A percentile compares a stretch with the other conserved stretches of the same genome.
Evolutionary conservation across 163 green algal genomes (phyloP).

Genomic region (Volvox carteri): DNA sequence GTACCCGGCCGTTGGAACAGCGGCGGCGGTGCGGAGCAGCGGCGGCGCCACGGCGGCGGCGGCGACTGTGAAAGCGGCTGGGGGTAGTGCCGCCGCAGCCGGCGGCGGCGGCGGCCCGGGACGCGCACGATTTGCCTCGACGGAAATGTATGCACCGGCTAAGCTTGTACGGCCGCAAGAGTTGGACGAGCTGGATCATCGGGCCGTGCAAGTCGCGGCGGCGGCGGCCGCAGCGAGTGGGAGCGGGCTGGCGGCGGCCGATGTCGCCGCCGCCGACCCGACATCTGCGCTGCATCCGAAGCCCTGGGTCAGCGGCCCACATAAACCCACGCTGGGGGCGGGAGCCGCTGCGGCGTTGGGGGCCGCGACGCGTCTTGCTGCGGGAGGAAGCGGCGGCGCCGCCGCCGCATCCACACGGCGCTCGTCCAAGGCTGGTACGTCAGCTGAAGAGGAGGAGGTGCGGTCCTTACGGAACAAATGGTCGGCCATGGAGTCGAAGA

Average conservation of each 20-base stretch:
- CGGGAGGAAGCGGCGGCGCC: neutral
- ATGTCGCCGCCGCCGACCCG: neutral
- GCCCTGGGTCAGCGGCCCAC: slow-evolving; percentile 41
- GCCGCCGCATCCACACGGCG: neutral
- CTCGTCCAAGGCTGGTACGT: neutral
- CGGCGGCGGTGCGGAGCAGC: neutral
- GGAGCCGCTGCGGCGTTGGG: neutral
- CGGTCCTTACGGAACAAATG: slow-evolving; percentile 46
- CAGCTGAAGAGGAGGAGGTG: slow-evolving; percentile 44
- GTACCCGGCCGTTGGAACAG: slow-evolving; percentile 8
- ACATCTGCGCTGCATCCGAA: slow-evolving; percentile 21
- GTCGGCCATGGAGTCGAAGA: slow-evolving; percentile 27
- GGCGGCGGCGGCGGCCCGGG: no score
- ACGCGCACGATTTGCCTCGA: slow-evolving; percentile 21
- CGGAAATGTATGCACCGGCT: slow-evolving; percentile 48
- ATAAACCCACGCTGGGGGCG: neutral
- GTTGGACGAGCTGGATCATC: slow-evolving; percentile 48
- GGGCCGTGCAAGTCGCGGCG: slow-evolving; percentile 1
- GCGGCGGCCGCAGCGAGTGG: slow-evolving; percentile 2
- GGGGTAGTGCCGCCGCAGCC: neutral
- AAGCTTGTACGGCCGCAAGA: slow-evolving; percentile 57
- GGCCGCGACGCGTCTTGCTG: no score
- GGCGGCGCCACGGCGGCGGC: neutral
- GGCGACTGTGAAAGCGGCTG: neutral
- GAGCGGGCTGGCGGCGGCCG: neutral